Evolutionary conservation across 441 rosid genomes (phyloP), one percentile per base, ranked within the genome.

Genomic region (Croton setiger): DNA sequence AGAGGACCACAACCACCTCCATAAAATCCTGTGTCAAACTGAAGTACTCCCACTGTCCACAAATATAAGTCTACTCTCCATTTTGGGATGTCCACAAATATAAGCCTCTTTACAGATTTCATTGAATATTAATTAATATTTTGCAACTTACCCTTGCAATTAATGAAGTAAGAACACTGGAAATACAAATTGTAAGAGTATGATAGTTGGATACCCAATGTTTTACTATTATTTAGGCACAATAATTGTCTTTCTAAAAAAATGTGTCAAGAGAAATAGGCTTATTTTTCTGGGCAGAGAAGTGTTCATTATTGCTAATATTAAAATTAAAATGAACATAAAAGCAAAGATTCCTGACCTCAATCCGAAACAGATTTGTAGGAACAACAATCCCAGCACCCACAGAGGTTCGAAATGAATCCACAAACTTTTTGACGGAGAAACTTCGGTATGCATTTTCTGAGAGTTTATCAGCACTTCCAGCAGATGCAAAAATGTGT

Each of bases 361-460:
- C 99, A 81, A 92, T 66, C 35, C 97, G 88, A 75, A 88, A 84
- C 33, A 83, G 75, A 77, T 74, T 83, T 20, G 86, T 86, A 39
- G 99, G 96, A 47, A 94, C 72, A 76, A 94, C 96, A 60, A 94
- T 74, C 67, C 99, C 97, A 76, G 67, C 94, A 72, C 99, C 98
- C 20, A 84, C 83, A 7, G 98, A 84, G 71, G 85, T 90, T 73
- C 92, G 79, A 43, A 80, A 81, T 53, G 96, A 84, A 72, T 86
- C 81, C 44, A 71, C 65, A 66, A 90, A 88, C 79, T 82, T 86
- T 49, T 72, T 74, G 39, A 75, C 60, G 56, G 79, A 78, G 71
- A 94, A 86, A 72, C 75, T 84, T 63, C 65, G 78, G 72, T 81
- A 86, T 67, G 86, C 96, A 21, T 86, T 86, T 76, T 85, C 90